Base-by-base conservation (phyloP, 257 asterid species). In the Solanum arcanum region DNA sequence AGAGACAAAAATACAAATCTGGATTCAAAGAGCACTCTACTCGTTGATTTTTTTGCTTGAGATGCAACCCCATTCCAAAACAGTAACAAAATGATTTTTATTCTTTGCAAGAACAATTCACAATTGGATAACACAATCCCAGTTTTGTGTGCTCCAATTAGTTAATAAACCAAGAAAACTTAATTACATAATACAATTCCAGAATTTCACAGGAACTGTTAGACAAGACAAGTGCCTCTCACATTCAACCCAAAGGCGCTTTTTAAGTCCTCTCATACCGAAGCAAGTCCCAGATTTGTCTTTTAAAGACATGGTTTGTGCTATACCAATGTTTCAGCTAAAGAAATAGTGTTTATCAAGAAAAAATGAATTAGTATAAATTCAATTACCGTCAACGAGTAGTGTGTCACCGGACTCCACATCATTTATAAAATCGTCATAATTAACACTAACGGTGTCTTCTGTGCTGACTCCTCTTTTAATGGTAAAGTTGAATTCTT, bases 371-470 rank as follows among this genome's bases (percentile, higher is more conserved):
- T 5, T 29, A 49, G 66, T 18, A 29, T 4, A 69, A 82, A 75
- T 33, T 88, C 73, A 88, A 93, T 92, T 91, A 96, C 99, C 99
- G 88, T 97, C 99, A 76, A 97, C 98, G 39, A 96, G 93, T 87
- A 97, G 86, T 85, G 91, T 93, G 88, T 97, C 99, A 85, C 99
- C 99, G 59, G 68, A 92, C 82, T 92, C 99, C 88, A 95, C 99
- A 87, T 97, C 99, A 90, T 92, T 94, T 86, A 97, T 91, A 90
- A 97, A 97, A 91, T 93, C 99, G 87, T 95, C 99, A 89, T 97
- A 96, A 90, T 97, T 97, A 89, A 97, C 99, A 90, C 99, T 96
- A 92, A 97, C 99, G 68, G 99, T 97, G 89, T 97, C 93, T 89
- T 89, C 94, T 27, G 94, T 92, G 91, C 95, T 88, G 88, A 97